Base-by-base conservation (phyloP, 2,329 filamentous ascomycete species). In the Fusarium hostae region DNA sequence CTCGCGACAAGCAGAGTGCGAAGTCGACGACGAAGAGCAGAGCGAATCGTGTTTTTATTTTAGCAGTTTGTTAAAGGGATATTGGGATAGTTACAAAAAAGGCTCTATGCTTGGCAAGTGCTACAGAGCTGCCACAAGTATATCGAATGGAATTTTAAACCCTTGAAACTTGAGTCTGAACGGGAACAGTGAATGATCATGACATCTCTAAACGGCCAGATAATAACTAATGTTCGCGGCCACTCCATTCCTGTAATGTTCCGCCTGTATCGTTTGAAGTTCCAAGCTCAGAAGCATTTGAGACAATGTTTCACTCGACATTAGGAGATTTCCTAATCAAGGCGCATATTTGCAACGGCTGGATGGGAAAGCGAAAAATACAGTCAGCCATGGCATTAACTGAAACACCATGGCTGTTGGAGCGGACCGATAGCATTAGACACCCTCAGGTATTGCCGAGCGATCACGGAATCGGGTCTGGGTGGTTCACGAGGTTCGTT, bases 31-130 rank as follows among this genome's bases (percentile, higher is more conserved):
- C 58, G 71, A 62, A 73, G 69, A 72, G 75, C 73, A 75, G 71
- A 74, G 75, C 75, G 71, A 63, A 62, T 57, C 68, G 30, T 71
- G 63, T 60, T 63, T 75, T 58, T 26, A 56, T 66, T 68, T 57
- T 66, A 67, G 75, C 63, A 75, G 57, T 73, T 71, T 72, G 68
- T 66, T 43, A 64, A 70, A 50, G 58, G 68, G 66, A 72, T 71
- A 69, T 66, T 63, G 66, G 72, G 62, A 63, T 75, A 77, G 67
- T 76, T 71, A 74, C 65, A 76, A 76, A 76, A 76, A 75, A 74
- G 48, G 68, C 64, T 64, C 59, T 64, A 65, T 75, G 68, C 73
- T 74, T 66, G 66, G 70, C 70, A 71, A 74, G 68, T 74, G 74
- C 72, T 58, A 47, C 64, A 75, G 74, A 71, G 67, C 65, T 63